These are phyloP conservation scores for Cladobotryum mycophilum DNA, from an alignment of 2,329 filamentous ascomycete species.

Conservation along the genomic window DNA sequence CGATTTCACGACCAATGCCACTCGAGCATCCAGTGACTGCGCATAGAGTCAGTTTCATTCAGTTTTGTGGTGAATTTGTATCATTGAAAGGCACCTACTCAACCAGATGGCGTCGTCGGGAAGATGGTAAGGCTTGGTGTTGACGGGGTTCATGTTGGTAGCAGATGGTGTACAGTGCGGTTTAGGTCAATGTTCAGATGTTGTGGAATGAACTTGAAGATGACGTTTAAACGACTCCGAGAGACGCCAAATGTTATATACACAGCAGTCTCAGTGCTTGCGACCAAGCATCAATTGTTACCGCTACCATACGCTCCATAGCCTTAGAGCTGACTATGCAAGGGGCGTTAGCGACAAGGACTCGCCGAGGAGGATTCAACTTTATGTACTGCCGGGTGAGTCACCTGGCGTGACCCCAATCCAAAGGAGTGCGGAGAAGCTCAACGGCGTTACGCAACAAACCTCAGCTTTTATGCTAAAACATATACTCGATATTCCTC, in stretches of 20 bases:
- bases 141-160: slow-evolving; percentile 24
- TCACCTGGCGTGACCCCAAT: not conserved
- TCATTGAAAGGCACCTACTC: slow-evolving; percentile 21
- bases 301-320: not conserved
- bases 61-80: not conserved
- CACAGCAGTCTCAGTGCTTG: not conserved
- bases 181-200: not conserved
- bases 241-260: not conserved
- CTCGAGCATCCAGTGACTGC: slow-evolving; percentile 44
- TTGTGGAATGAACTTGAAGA: not conserved
- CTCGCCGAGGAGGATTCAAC: too few species aligned
- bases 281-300: not conserved
- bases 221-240: not conserved
- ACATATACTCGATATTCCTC: too few species aligned
- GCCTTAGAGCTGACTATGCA: not conserved
- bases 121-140: slow-evolving; percentile 26
- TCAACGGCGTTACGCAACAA: not conserved
- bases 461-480: too few species aligned
- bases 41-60: not conserved
- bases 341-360: not conserved
- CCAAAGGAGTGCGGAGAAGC: not conserved
- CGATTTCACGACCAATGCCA: slow-evolving; percentile 39
- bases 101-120: slow-evolving; percentile 34
- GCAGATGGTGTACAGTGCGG: not conserved
- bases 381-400: not conserved